Base-by-base conservation (phyloP, 202 grass and related monocot species). In the Cymbopogon flexuosus region DNA sequence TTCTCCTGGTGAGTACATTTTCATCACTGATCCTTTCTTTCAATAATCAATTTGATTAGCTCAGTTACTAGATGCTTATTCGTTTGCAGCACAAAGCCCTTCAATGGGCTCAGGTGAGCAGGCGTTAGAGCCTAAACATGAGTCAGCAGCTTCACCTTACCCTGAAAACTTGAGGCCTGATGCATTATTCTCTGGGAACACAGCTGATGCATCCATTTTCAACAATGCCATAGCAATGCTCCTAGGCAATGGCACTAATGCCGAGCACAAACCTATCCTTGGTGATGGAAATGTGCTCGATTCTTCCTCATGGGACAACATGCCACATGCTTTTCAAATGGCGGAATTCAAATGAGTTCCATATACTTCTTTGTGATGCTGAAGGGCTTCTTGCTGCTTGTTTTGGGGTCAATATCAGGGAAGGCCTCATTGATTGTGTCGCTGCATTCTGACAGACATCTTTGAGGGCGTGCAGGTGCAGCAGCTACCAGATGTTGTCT, bases 211-310 rank as follows among this genome's bases (percentile, higher is more conserved):
- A 10, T 84, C 90, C 24, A 42, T 86, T 81, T 88, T 93, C 45
- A 84, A 89, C 61, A 79, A 86, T 61, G 82, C 92, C 46, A 86
- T 98, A 76, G 80, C 90, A 68, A 89, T 86, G 60, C 81, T 98
- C 68, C 51, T 95, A 51, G 82, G 88, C 47, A 86, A 89, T 43
- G 87, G 90, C 87, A 62, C 85, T 52, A 84, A 84, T 74, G 58
- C 54, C 10, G 83, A 91, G 15, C 68, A 47, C 80, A 88, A 89
- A 71, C 60, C 84, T 57, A 47, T 46, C 62, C 76, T 80, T n/a
- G 45, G 68, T 62, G 75, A 74, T 30, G 79, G 74, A 42, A 57
- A 80, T 8, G 14, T 39, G 16, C 63, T 90, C 11, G 74, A 82
- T 54, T 75, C 84, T 58, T 93, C 76, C 58, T 77, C 76, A 0